A percentile compares a stretch with the other conserved stretches of the same genome.
These are phyloP conservation scores for Ligustrum vulgare DNA, from an alignment of 257 asterid species.

Conservation along the genomic window DNA sequence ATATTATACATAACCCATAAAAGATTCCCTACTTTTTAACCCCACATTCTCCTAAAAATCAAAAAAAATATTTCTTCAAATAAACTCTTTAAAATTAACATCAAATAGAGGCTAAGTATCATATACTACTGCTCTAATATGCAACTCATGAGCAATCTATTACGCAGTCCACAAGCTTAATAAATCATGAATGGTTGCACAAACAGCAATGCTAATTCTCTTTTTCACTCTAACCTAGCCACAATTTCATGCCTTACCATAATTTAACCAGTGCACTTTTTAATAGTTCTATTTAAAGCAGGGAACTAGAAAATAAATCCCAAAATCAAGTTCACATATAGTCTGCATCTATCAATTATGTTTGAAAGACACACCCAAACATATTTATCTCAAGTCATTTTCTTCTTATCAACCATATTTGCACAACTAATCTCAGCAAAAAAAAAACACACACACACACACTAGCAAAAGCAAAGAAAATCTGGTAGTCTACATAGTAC, in stretches of 20 bases:
- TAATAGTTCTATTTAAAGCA: neutral
- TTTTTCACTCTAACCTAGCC: neutral
- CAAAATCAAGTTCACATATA: constrained; percentile 21
- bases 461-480: constrained; percentile 14
- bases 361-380: neutral
- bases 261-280: neutral
- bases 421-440: neutral
- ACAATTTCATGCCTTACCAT: neutral
- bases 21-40: too few relatives aligned
- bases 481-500: constrained; percentile 50
- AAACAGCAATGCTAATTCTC: neutral
- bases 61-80: too few relatives aligned
- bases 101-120: neutral
- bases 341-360: neutral
- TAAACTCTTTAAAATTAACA: too few relatives aligned
- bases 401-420: constrained; percentile 7
- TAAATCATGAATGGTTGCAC: constrained; percentile 5
- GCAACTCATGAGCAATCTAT: neutral
- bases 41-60: too few relatives aligned
- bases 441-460: too few relatives aligned
- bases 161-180: constrained; percentile 4
- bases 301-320: neutral
- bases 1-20: too few relatives aligned
- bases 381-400: constrained; percentile 9
- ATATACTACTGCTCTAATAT: constrained; percentile 2